Evolutionary conservation across 192 early-diverging fungal species (phyloP).

Genomic region (Mortierella claussenii): DNA sequence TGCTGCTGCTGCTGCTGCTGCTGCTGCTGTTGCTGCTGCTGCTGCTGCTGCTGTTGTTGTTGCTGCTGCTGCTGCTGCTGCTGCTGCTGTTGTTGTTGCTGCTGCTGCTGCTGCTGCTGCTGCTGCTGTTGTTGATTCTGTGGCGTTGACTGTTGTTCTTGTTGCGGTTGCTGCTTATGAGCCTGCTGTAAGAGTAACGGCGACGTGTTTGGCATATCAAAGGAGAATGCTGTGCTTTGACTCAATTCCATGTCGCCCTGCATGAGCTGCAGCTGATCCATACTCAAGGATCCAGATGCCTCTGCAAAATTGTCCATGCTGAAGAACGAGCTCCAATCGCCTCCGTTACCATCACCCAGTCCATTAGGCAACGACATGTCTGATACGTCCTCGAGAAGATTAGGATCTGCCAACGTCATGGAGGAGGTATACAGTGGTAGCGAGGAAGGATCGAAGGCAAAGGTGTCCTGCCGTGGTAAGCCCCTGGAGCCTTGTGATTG

Average conservation of each 20-base stretch:
- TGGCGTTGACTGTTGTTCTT: not conserved
- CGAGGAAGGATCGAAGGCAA: constrained; percentile 21
- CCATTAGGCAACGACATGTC: constrained; percentile 15
- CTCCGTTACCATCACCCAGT: constrained; percentile 4
- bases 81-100: constrained; percentile 15
- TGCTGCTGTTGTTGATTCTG: constrained; percentile 6
- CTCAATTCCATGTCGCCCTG: constrained; percentile 5
- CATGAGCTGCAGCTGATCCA: constrained; percentile 29
- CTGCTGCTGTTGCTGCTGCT: constrained; percentile 12
- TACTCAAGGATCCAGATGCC: not conserved
- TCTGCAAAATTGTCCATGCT: constrained; percentile 18
- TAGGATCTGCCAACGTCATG: constrained; percentile 1
- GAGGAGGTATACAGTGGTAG: constrained; percentile 15
- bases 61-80: constrained; percentile 5
- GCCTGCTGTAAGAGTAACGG: not conserved
- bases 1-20: constrained; percentile 14
- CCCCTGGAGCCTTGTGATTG: constrained; percentile 4
- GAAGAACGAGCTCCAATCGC: constrained; percentile 29
- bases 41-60: constrained; percentile 11
- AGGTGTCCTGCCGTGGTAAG: not conserved
- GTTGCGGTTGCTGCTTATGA: constrained; percentile 1
- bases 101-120: constrained; percentile 20
- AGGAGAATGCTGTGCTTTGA: constrained; percentile 5
- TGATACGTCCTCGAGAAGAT: constrained; percentile 6
- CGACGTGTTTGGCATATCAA: constrained; percentile 7